Evolutionary conservation across 805 yeast genomes (phyloP), one percentile per base, ranked within the genome.

Genomic region (Saturnispora bothae): DNA sequence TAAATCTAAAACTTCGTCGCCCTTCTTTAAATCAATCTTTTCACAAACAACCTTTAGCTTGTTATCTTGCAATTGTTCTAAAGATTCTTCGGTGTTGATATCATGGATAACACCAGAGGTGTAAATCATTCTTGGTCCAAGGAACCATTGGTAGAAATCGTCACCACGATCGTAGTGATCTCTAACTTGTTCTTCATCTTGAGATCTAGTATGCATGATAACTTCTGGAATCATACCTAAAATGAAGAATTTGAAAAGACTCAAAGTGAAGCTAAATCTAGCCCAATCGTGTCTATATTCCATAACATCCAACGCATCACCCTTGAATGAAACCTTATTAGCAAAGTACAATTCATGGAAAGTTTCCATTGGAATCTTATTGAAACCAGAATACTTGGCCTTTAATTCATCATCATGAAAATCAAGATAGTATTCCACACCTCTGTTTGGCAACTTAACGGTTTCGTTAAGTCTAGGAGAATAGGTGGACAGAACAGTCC

Each of bases 121-220:
- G 66, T 85, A 86, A 58, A 86, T 71, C 95, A 85, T 85, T 63
- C 95, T 77, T 45, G 94, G 92, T 44, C 95, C 96, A 50, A 85
- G 67, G 68, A 85, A 85, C 94, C 94, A 85, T 40, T 86, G 65
- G 72, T 86, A 86, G 63, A 85, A 85, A 62, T 86, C 95, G 57
- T 85, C 95, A 61, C 96, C 95, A 51, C 96, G 82, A 67, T 86
- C 96, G 60, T 85, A 85, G 65, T 85, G 95, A 54, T 82, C 95
- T 62, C 95, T 77, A 41, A 85, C 96, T 64, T 85, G 96, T 64
- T 85, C 96, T 66, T 85, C 96, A 59, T 86, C 96, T 66, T 85
- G 96, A 16, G 94, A 81, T 57, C 84, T 76, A 47, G 94, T 78
- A 66, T 85, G 96, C 77, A 85, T 59, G 51, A 85, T 80, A 41